Base-by-base conservation (phyloP, 108 stramenopile genomes). In the Pseudonitzschia delicatissima region DNA sequence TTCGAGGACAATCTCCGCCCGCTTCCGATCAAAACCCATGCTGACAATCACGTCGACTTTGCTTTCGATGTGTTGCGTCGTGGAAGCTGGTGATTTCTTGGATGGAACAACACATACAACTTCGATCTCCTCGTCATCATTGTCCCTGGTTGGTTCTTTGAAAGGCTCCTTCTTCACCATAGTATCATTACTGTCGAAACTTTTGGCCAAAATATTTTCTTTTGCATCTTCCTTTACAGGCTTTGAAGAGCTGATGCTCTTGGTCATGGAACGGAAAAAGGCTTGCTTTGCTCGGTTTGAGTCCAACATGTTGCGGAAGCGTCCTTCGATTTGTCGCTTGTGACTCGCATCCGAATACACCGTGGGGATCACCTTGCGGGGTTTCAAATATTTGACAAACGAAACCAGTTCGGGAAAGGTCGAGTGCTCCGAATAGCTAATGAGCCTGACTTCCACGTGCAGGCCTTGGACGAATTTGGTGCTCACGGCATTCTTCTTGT, bases 401-500 rank as follows among this genome's bases (percentile, higher is more conserved):
- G 84, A 84, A 5, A 82, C 65, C 2, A 96, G 77, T 62, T 96
- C 95, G 5, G 82, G 64, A 67, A 84, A 93, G 15, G 75, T 62
- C 17, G 87, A 89, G 63, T 96, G 92, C 66, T 96, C 95, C 44
- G 85, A 87, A 62, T 93, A 96, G 27, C 69, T 73, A 20, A 89
- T 53, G 12, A 89, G 68, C 42, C 80, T 57, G 40, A 83, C 66
- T 58, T 84, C 80, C 12, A 81, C 75, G 49, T 74, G 57, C n/a
- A 58, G 18, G 3, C 57, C 28, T 2, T 61, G 8, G 17, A 80
- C 47, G 8, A 17, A 23, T 23, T 73, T 72, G 2, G 45, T 67
- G 26, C 73, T 57, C 9, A 80, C 48, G 49, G 74, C 40, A 68
- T 87, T 80, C 27, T 78, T 75, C 40, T 72, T 74, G 66, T 88